Conservation (phyloP, 495 filamentous ascomycete genomes). For the Trichoderma virens region DNA sequence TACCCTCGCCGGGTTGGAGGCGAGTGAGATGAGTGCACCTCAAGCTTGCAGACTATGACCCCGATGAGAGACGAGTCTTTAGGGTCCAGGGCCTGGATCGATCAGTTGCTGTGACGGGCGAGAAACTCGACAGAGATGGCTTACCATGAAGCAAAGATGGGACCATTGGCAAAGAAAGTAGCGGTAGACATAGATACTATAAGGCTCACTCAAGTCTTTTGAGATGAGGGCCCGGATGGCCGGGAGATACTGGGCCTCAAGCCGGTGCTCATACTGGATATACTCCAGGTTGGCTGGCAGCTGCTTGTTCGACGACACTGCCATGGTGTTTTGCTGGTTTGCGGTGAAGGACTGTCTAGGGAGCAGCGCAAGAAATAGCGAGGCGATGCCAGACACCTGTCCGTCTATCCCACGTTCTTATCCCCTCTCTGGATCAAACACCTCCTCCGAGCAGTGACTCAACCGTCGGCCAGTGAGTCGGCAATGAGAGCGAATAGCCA, state of each 20-base stretch:
- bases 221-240: constrained; percentile 90
- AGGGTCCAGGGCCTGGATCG: constrained; percentile 56
- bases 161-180: constrained; percentile 99
- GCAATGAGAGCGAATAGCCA: not conserved
- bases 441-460: not conserved
- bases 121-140: not conserved
- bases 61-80: constrained; percentile 53
- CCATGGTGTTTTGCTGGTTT: not conserved
- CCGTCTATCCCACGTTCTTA: not conserved
- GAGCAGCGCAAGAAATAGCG: no score
- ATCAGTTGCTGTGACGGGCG: constrained; percentile 4
- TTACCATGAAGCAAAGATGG: constrained; percentile 86
- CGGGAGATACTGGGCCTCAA: constrained; percentile 75
- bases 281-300: constrained; percentile 59
- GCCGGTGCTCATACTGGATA: constrained; percentile 69
- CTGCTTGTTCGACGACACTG: constrained; percentile 8
- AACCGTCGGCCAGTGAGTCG: constrained; percentile 5
- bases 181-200: constrained; percentile 98
- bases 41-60: constrained; percentile 94
- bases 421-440: no score
- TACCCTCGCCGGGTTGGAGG: constrained; percentile 82
- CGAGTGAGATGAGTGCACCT: constrained; percentile 64
- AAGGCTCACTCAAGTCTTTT: constrained; percentile 94
- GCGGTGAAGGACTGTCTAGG: not conserved
- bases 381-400: no score